phyloP scores from a whole-genome alignment of 116 monocot species.

The Dioscorea cayenensis region DNA sequence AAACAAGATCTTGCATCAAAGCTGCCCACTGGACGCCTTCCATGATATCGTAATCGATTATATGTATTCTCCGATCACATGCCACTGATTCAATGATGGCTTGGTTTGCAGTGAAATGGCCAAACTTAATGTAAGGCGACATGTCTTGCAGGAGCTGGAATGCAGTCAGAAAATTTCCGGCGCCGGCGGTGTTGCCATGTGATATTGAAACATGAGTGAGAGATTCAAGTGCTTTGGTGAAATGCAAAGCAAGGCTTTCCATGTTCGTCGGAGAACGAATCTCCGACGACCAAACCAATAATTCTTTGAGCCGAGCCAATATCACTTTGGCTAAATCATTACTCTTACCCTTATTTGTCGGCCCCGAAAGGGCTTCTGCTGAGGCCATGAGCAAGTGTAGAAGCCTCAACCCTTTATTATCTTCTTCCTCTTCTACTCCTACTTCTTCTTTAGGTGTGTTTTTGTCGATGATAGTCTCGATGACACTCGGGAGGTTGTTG shows the following conservation, averaged over 20 bases:
- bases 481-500: too few species aligned
- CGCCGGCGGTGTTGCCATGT: neutral
- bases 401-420: constrained; percentile 26
- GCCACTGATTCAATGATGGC: constrained; percentile 47
- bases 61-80: constrained; percentile 38
- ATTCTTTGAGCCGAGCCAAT: constrained; percentile 75
- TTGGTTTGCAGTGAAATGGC: constrained; percentile 54
- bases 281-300: constrained; percentile 3
- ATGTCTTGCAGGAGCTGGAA: constrained; percentile 60
- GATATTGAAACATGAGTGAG: constrained; percentile 1
- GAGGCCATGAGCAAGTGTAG: constrained; percentile 54
- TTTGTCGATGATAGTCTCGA: too few species aligned
- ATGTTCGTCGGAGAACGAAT: constrained; percentile 16
- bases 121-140: constrained; percentile 51
- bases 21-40: constrained; percentile 59
- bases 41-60: constrained; percentile 53
- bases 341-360: constrained; percentile 4
- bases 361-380: constrained; percentile 31
- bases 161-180: constrained; percentile 11
- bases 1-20: constrained; percentile 46
- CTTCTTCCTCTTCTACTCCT: too few species aligned
- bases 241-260: constrained; percentile 49
- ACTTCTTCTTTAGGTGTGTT: too few species aligned
- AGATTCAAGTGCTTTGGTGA: constrained; percentile 41
- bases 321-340: constrained; percentile 44